These are phyloP conservation scores for Ophiostoma piceae DNA, from an alignment of 2,329 filamentous ascomycete species.

Conservation along the genomic window DNA sequence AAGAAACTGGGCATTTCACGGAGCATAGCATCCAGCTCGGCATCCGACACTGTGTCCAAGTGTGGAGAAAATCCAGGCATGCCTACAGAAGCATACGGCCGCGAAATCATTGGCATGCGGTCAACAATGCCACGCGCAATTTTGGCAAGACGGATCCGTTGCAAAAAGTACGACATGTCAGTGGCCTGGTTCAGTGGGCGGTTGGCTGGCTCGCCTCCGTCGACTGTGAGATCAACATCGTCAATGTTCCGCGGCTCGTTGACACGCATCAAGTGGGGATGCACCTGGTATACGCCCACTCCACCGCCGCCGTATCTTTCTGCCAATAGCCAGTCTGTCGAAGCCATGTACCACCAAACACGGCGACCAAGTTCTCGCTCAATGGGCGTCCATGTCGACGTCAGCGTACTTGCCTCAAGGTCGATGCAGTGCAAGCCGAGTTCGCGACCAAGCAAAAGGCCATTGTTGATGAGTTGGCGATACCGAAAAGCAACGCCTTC, in stretches of 20 bases:
- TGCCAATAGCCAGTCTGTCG: conserved; percentile 39
- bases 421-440: conserved; percentile 21
- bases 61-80: conserved; percentile 18
- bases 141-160: conserved; percentile 39
- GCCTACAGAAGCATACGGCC: conserved; percentile 1
- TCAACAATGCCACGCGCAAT: conserved; percentile 40
- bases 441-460: conserved; percentile 16
- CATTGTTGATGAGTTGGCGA: conserved; percentile 17
- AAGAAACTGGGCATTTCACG: conserved; percentile 36
- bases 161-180: conserved; percentile 41
- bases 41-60: conserved; percentile 23
- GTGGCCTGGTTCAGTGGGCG: conserved; percentile 37
- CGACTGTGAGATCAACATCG: conserved; percentile 34
- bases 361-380: conserved; percentile 36
- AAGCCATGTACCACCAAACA: conserved; percentile 40
- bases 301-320: conserved; percentile 34
- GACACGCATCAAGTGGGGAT: conserved; percentile 40
- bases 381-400: conserved; percentile 8
- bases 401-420: not conserved
- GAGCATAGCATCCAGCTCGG: conserved; percentile 33
- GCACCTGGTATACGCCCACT: conserved; percentile 41
- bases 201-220: not conserved
- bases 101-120: conserved; percentile 18
- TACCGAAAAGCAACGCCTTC: conserved; percentile 20
- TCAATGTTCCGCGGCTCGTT: conserved; percentile 40